Conservation (phyloP, 108 stramenopile genomes). For the Conticribra guillardii region DNA sequence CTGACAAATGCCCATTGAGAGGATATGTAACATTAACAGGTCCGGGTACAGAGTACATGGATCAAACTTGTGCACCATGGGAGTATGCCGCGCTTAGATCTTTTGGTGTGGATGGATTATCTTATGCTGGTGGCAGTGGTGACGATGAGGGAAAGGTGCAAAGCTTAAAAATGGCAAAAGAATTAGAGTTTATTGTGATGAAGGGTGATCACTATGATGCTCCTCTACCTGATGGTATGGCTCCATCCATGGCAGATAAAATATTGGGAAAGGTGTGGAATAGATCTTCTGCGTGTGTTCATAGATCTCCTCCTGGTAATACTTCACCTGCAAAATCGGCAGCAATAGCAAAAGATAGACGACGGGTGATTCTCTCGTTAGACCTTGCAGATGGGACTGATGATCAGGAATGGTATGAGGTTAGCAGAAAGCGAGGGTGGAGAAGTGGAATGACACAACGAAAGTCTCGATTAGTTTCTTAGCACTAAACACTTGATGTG, state of each 20-base stretch:
- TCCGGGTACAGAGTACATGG: conserved; percentile 65
- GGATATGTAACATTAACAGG: conserved; percentile 63
- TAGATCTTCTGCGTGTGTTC: conserved; percentile 62
- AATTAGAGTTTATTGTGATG: conserved; percentile 72
- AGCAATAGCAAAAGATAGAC: conserved; percentile 4
- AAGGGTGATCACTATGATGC: conserved; percentile 66
- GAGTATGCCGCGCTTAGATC: conserved; percentile 58
- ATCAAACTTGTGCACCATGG: conserved; percentile 46
- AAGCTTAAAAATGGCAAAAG: conserved; percentile 43
- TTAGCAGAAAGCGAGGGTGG: conserved; percentile 47
- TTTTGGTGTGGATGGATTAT: conserved; percentile 34
- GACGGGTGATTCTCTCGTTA: conserved; percentile 64
- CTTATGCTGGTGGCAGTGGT: neutral
- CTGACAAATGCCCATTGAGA: conserved; percentile 65
- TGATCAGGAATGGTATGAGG: conserved; percentile 69
- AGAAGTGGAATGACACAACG: conserved; percentile 64
- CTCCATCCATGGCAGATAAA: conserved; percentile 4
- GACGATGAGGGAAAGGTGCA: neutral
- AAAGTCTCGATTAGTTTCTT: conserved; percentile 50
- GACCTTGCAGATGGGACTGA: conserved; percentile 66
- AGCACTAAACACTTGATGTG: no score
- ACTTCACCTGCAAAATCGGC: no score
- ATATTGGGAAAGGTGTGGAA: conserved; percentile 37
- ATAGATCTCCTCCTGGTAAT: conserved; percentile 66
- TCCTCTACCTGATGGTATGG: conserved; percentile 20